Evolutionary conservation across 2,329 filamentous ascomycete genomes (phyloP), one percentile per base, ranked within the genome.

Genomic region (Fusarium penzigii): DNA sequence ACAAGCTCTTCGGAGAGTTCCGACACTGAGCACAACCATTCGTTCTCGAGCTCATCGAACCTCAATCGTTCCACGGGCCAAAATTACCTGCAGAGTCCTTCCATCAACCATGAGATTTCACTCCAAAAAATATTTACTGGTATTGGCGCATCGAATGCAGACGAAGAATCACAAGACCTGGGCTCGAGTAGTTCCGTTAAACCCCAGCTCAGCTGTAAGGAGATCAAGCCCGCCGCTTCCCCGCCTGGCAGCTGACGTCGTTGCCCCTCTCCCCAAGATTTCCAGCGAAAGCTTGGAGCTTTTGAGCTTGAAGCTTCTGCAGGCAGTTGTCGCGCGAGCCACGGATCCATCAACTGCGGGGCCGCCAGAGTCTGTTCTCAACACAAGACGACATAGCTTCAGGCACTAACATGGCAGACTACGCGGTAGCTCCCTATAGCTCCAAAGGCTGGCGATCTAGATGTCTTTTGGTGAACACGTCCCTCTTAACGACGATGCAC

Each of bases 161-260:
- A n/a, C n/a, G n/a, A 11, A 36, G 32, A 4, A 12, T 36, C 5
- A 12, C 32, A 36, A 36, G 32, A 41, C 44, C 40, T 41, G 44
- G 44, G 47, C 51, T 43, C 36, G 50, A 44, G 46, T 53, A 51
- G 51, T 43, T 49, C 46, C 46, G 36, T 6, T 40, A 10, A 16
- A 20, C n/a, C 17, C 39, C 39, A 40, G n/a, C 39, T 17, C 20
- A 25, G 20, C 20, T 25, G 20, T 25, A 7, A 25, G 39, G 39
- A 16, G n/a, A 12, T 11, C 39, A 16, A 16, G 39, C 39, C 39
- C 13, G 32, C 32, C 32, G 10, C 32, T 36, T 25, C 20, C 20
- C 20, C 20, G 40, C 48, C 29, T 41, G 36, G 20, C 20, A 7
- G 20, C n/a, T n/a, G n/a, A n/a, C n/a, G n/a, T n/a, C n/a, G n/a